A percentile compares a stretch with the other conserved stretches of the same genome.
These are phyloP conservation scores for Termitomyces sp. DNA, from an alignment of 768 basidiomycete species.

Conservation along the genomic window DNA sequence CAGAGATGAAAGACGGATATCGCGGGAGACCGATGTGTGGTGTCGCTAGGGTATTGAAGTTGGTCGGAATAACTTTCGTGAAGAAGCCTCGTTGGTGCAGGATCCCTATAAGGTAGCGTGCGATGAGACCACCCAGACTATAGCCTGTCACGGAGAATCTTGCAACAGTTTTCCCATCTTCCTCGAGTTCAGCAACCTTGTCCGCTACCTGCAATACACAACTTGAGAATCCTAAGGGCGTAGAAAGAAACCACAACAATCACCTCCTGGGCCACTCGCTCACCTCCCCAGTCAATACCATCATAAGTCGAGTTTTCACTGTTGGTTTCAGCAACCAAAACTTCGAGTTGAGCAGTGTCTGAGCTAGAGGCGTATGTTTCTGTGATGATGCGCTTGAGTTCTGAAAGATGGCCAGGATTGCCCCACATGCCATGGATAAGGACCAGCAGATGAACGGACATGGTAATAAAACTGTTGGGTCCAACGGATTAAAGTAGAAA, in stretches of 20 bases:
- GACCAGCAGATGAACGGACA: slow-evolving; percentile 46
- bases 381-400: slow-evolving; percentile 51
- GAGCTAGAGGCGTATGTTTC: slow-evolving; percentile 37
- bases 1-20: slow-evolving; percentile 60
- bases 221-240: background rate
- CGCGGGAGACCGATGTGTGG: slow-evolving; percentile 77
- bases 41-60: slow-evolving; percentile 83
- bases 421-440: slow-evolving; percentile 83
- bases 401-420: slow-evolving; percentile 60
- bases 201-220: slow-evolving; percentile 47
- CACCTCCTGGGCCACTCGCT: slow-evolving; percentile 80
- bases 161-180: slow-evolving; percentile 55
- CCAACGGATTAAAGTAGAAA: background rate
- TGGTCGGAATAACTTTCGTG: slow-evolving; percentile 63
- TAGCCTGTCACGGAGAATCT: slow-evolving; percentile 79
- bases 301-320: slow-evolving; percentile 71
- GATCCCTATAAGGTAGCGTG: slow-evolving; percentile 76
- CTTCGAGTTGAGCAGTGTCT: slow-evolving; percentile 48
- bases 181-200: slow-evolving; percentile 51
- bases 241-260: slow-evolving; percentile 12
- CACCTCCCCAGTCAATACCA: slow-evolving; percentile 82
- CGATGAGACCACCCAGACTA: slow-evolving; percentile 76
- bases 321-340: slow-evolving; percentile 68
- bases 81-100: slow-evolving; percentile 73
- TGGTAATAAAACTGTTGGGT: slow-evolving; percentile 1